A percentile compares a stretch with the other conserved stretches of the same genome.
Evolutionary conservation across 495 filamentous ascomycete genomes (phyloP).

Genomic region (Neurospora sp.): DNA sequence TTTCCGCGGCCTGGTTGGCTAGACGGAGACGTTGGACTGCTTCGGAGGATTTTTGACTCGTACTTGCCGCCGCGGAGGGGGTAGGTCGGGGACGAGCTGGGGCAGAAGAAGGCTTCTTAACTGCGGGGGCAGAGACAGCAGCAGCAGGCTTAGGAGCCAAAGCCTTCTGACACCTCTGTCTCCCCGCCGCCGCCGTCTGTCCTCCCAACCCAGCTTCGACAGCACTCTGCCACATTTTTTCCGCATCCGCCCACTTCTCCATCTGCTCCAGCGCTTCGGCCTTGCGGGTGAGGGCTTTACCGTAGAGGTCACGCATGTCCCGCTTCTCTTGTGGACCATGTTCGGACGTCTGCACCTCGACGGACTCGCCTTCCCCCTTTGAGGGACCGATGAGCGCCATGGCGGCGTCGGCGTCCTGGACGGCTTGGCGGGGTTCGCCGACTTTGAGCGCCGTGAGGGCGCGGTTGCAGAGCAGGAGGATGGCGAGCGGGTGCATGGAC

Average conservation of each 20-base stretch:
- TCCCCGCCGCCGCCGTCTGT: conserved; percentile 68
- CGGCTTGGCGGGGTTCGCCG: conserved; percentile 75
- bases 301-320: conserved; percentile 85
- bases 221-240: conserved; percentile 65
- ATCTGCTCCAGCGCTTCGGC: conserved; percentile 93
- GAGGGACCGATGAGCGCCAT: conserved; percentile 70
- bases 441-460: conserved; percentile 81
- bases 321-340: conserved; percentile 52
- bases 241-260: conserved; percentile 85
- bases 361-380: conserved; percentile 67
- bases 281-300: conserved; percentile 86
- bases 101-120: conserved; percentile 25
- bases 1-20: conserved; percentile 74
- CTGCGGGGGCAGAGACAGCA: conserved; percentile 9
- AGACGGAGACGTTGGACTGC: conserved; percentile 70
- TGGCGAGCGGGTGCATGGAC: conserved; percentile 68
- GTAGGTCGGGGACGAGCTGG: conserved; percentile 29
- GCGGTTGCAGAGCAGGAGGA: conserved; percentile 83
- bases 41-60: conserved; percentile 35
- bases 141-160: conserved; percentile 45
- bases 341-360: conserved; percentile 47
- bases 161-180: conserved; percentile 86
- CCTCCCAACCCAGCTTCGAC: conserved; percentile 80
- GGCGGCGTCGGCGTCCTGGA: conserved; percentile 72
- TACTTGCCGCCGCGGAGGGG: conserved; percentile 7